A percentile compares a stretch with the other conserved stretches of the same genome.
Conservation (phyloP, 2,329 filamentous ascomycete genomes). For the Coniochaeta ligniaria region DNA sequence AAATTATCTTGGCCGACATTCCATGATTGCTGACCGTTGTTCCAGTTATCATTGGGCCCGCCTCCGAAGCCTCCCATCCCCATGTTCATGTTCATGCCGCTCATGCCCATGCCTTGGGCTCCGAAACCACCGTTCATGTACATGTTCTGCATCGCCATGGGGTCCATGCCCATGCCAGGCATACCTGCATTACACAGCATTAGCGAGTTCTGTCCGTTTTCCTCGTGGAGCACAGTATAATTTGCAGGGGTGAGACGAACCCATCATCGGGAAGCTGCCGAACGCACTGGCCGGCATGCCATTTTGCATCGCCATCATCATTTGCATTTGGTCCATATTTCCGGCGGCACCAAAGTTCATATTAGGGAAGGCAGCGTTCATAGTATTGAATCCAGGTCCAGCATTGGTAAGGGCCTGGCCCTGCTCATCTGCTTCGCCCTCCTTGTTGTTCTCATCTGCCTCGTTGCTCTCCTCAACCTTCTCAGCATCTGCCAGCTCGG, state of each 20-base stretch:
- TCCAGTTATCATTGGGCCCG: conserved; percentile 71
- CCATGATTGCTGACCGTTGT: conserved; percentile 62
- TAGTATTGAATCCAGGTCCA: conserved; percentile 25
- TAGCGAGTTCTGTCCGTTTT: conserved; percentile 16
- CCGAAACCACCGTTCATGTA: conserved; percentile 74
- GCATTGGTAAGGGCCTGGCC: conserved; percentile 13
- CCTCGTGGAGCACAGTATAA: neutral
- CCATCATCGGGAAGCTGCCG: conserved; percentile 71
- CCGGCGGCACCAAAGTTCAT: conserved; percentile 54
- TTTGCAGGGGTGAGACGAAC: conserved; percentile 46
- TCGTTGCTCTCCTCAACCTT: conserved; percentile 19
- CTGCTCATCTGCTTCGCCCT: conserved; percentile 20
- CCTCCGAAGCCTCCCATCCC: conserved; percentile 62
- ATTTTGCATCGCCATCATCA: conserved; percentile 72
- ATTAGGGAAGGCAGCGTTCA: conserved; percentile 44
- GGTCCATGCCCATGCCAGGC: conserved; percentile 80
- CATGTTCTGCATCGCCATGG: conserved; percentile 66
- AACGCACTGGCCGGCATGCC: conserved; percentile 52
- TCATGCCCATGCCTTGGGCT: conserved; percentile 67
- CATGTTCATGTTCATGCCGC: conserved; percentile 72
- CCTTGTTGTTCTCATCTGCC: conserved; percentile 19
- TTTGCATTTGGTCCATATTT: conserved; percentile 72
- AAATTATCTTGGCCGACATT: conserved; percentile 84
- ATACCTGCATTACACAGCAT: conserved; percentile 48
- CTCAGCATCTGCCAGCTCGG: conserved; percentile 16